Conservation (phyloP, 2,329 filamentous ascomycete genomes). For the Talaromyces amestolkiae region DNA sequence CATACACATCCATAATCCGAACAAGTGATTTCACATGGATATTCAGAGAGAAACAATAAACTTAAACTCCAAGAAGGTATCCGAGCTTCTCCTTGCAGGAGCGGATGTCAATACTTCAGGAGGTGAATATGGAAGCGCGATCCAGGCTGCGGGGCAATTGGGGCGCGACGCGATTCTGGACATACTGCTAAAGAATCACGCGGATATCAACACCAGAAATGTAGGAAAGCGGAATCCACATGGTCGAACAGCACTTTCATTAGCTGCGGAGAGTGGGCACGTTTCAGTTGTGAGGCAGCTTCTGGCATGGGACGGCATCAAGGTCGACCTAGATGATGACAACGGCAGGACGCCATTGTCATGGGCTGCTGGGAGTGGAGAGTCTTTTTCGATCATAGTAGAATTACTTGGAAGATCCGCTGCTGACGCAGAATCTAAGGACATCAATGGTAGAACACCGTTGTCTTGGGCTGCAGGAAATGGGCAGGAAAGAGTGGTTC, state of each 20-base stretch:
- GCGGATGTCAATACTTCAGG: not conserved
- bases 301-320: not conserved
- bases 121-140: not conserved
- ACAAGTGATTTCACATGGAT: not conserved
- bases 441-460: slow-evolving; percentile 1
- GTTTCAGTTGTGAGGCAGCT: not conserved
- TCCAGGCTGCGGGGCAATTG: slow-evolving; percentile 1
- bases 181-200: not conserved
- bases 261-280: slow-evolving; percentile 3
- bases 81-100: not conserved
- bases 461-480: slow-evolving; percentile 7
- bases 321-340: not conserved
- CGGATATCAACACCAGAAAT: not conserved
- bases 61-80: not conserved
- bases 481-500: not conserved
- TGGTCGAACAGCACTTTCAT: not conserved
- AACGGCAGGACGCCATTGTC: slow-evolving; percentile 11
- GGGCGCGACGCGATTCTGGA: not conserved
- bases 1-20: not conserved
- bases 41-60: not conserved
- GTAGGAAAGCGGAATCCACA: not conserved
- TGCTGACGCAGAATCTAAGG: not conserved
- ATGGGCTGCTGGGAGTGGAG: not conserved
- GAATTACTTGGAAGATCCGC: not conserved
- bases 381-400: not conserved